Percentiles rank a stretch among this genome's conserved stretches.
phyloP scores from a whole-genome alignment of 108 stramenopile genomes.

The Pseudonitzschia delicatissima region DNA sequence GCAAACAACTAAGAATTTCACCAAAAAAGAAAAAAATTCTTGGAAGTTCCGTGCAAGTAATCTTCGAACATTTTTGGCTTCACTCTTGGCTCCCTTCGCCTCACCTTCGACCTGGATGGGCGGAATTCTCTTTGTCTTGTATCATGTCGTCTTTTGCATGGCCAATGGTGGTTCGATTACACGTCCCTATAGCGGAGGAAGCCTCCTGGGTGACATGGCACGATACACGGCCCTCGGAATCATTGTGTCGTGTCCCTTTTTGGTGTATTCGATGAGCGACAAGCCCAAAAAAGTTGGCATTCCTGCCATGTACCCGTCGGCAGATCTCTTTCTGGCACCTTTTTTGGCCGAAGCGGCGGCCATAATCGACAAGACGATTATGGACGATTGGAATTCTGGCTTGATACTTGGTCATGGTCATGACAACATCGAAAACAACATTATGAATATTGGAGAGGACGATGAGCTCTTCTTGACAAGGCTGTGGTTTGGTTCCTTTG shows the following conservation, averaged over 20 bases:
- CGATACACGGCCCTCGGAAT: constrained; percentile 30
- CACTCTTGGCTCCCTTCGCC: neutral
- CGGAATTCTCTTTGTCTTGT: constrained; percentile 37
- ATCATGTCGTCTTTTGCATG: constrained; percentile 51
- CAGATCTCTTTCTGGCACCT: constrained; percentile 69
- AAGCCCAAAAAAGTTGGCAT: constrained; percentile 11
- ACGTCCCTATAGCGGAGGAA: constrained; percentile 17
- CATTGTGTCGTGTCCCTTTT: constrained; percentile 20
- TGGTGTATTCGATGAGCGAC: constrained; percentile 18
- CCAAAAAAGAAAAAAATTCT: neutral
- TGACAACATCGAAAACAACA: neutral
- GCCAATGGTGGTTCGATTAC: constrained; percentile 38
- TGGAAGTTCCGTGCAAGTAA: neutral
- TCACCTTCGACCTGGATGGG: constrained; percentile 29
- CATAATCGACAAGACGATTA: constrained; percentile 45
- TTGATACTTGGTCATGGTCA: neutral
- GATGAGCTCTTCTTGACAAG: constrained; percentile 16
- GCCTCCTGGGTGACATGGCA: constrained; percentile 38
- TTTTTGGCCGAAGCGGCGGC: constrained; percentile 62
- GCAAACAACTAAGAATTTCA: neutral
- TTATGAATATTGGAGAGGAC: neutral
- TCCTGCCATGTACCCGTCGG: constrained; percentile 46
- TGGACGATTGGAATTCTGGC: constrained; percentile 4
- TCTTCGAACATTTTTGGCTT: neutral
- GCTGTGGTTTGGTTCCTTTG: constrained; percentile 60